Evolutionary conservation across 345 rosid species (phyloP), one percentile per base, ranked within the genome.

Genomic region (Corymbia maculata): DNA sequence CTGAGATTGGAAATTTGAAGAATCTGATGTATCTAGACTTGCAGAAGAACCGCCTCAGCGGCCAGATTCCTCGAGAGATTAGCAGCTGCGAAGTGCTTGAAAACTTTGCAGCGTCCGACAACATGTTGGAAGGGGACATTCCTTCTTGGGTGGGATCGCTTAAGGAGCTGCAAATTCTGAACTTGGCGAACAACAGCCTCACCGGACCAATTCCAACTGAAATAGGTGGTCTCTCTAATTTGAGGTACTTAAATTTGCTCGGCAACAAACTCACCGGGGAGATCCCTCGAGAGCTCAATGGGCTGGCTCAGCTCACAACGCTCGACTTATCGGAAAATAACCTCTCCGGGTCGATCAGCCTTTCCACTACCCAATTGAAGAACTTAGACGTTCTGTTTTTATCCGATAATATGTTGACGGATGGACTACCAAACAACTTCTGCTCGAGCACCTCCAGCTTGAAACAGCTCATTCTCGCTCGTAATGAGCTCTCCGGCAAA

Each of bases 171-270:
- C 94, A 92, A 64, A 89, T 86, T 86, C 86, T 97, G 87, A 96
- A 96, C 91, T 86, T 96, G 93, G 97, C 93, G 22, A 95, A 95
- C 87, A 97, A 96, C 95, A 93, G 94, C 89, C 90, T 97, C 85
- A 91, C 97, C 6, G 95, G 99, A 8, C 80, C 91, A 53, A 89
- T 97, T 85, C 99, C 99, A 55, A 86, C 89, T 13, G 95, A 94
- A 89, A 88, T 97, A 88, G 90, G 97, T 51, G 91, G 86, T 80
- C 93, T 97, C 87, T 89, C 94, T 50, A 89, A 85, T 89, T 92
- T 97, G 91, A 84, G 79, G 75, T 93, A 95, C 94, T 86, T 97
- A 88, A 94, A 92, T 89, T 89, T 97, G 89, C 86, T 87, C 15
- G 93, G 94, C 19, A 97, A 96, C 89, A 90, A 90, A 53, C 90